Evolutionary conservation across 2,329 filamentous ascomycete species (phyloP), one percentile per base, ranked within the genome.

Genomic region (Neofusicoccum sp.): DNA sequence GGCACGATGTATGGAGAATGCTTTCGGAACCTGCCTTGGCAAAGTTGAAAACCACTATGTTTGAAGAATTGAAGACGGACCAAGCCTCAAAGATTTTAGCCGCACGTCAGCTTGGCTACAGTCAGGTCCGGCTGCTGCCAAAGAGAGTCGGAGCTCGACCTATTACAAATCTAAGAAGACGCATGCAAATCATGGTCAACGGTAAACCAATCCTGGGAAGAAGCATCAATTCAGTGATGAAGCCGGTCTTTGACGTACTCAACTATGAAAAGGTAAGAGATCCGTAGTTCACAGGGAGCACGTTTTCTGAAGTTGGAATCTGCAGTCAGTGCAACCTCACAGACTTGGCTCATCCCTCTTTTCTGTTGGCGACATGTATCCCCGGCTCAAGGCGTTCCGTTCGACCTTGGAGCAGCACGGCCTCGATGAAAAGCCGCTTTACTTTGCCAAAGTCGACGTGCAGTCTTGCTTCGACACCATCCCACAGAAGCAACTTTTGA

Each of bases 401-500:
- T 67, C 74, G 2, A 73, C 65, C 0, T 71, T 89, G 9, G 47
- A 65, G 28, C 57, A 70, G 33, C 68, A 72, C 26, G 74, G 75
- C 0, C 61, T 73, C 1, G 64, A 65, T 0, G 67, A 75, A 0
- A 68, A 70, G 7, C 79, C 74, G 4, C 75, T 97, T 1, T 98
- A 90, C 74, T 96, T 98, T 75, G 93, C 88, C 63, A 99, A 99
- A 72, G 80, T 96, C 11, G 95, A 99, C 70, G 93, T 99, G 20
- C 85, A 90, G 71, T 86, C 91, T 2, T 96, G 93, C 67, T 99
- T 97, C 71, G 95, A 99, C 73, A 96, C 90, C 0, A 97, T 99
- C 45, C 95, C 95, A 0, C 95, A 98, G 71, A 76, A 83, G 28
- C 84, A 86, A 1, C 79, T 98, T 16, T 70, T 97, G 34, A 72